Conservation (phyloP, 2,329 filamentous ascomycete species). For the Dactylellina cionopaga region DNA sequence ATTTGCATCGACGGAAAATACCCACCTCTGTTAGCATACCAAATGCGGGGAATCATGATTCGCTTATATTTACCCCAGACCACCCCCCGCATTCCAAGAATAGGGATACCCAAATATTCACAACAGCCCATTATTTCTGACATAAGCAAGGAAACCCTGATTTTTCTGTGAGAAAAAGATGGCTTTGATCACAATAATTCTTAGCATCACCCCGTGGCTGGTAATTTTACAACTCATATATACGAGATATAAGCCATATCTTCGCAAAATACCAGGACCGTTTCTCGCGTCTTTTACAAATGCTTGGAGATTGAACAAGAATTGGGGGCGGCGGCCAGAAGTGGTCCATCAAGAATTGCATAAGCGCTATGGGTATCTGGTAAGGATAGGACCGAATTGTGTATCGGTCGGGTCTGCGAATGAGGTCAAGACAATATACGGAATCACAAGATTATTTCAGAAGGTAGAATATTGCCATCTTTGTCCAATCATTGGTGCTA, state of each 20-base stretch:
- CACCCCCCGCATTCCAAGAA: background rate
- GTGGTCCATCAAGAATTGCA: conserved; percentile 75
- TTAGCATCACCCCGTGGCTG: conserved; percentile 7
- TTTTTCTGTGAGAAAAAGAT: conserved; percentile 11
- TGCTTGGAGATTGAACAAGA: conserved; percentile 78
- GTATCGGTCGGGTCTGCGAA: conserved; percentile 23
- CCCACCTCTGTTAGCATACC: conserved; percentile 20
- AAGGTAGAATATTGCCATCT: conserved; percentile 16
- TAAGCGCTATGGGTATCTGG: conserved; percentile 75
- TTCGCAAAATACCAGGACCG: conserved; percentile 70
- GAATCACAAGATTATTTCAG: conserved; percentile 40
- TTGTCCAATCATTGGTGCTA: background rate
- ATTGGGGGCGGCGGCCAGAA: conserved; percentile 72
- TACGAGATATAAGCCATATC: conserved; percentile 35
- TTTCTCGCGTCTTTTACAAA: conserved; percentile 75
- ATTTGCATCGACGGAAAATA: conserved; percentile 17
- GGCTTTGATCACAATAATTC: conserved; percentile 6
- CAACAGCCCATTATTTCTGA: background rate
- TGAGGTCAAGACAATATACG: conserved; percentile 43
- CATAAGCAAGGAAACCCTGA: too few species aligned
- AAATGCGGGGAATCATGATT: conserved; percentile 6
- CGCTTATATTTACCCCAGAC: conserved; percentile 22
- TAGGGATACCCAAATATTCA: background rate
- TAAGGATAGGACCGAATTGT: conserved; percentile 63
- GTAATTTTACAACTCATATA: conserved; percentile 15